Evolutionary conservation across 805 yeast species (phyloP).

Genomic region (Suhomyces sp.): DNA sequence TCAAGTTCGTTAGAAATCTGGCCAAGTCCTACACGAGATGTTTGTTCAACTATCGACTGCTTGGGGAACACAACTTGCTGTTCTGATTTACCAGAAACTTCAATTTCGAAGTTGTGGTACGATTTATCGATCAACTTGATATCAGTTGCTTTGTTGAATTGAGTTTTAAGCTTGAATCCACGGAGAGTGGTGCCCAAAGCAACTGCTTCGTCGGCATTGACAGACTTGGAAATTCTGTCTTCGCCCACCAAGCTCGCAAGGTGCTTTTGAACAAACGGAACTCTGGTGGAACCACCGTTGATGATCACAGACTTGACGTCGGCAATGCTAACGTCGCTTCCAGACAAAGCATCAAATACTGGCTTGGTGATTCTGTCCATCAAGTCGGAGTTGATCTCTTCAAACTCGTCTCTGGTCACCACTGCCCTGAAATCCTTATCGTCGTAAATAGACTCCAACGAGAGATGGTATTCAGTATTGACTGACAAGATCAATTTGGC

Average conservation of each 20-base stretch:
- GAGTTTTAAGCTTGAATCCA: constrained; percentile 68
- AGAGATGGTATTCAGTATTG: constrained; percentile 71
- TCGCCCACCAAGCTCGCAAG: constrained; percentile 54
- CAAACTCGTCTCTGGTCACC: constrained; percentile 81
- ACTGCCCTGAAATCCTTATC: constrained; percentile 70
- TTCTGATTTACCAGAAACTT: constrained; percentile 22
- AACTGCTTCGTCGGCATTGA: constrained; percentile 94
- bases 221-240: constrained; percentile 68
- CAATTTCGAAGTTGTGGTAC: constrained; percentile 45
- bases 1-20: constrained; percentile 27
- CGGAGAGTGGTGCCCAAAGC: constrained; percentile 86
- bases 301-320: constrained; percentile 66
- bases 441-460: constrained; percentile 69
- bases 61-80: constrained; percentile 40
- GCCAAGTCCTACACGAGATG: constrained; percentile 36
- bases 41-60: constrained; percentile 40
- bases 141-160: constrained; percentile 58
- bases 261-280: constrained; percentile 77
- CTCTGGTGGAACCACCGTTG: constrained; percentile 88
- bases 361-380: constrained; percentile 51
- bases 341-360: constrained; percentile 47
- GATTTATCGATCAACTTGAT: constrained; percentile 58
- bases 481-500: constrained; percentile 87
- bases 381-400: constrained; percentile 48
- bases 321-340: constrained; percentile 26